These are phyloP conservation scores for Fusarium nelsonii DNA, from an alignment of 2,329 filamentous ascomycete genomes.

Conservation along the genomic window DNA sequence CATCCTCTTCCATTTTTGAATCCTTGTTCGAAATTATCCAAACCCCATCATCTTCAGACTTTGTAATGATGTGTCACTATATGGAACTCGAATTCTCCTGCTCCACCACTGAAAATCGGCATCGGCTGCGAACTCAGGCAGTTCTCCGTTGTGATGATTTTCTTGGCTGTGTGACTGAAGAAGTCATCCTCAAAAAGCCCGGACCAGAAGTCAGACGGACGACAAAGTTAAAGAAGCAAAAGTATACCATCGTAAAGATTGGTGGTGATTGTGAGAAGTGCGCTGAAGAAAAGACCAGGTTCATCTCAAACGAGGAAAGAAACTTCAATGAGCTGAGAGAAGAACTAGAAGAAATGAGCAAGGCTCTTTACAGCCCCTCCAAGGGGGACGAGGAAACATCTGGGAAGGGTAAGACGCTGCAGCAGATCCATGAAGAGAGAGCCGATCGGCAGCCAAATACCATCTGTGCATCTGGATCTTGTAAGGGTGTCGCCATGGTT, in stretches of 20 bases:
- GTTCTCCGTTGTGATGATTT: slow-evolving; percentile 12
- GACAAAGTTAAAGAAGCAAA: neutral
- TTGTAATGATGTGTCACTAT: slow-evolving; percentile 18
- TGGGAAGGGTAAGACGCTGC: neutral
- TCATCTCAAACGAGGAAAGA: slow-evolving; percentile 4
- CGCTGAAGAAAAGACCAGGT: neutral
- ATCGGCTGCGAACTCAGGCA: slow-evolving; percentile 8
- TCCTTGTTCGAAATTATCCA: neutral
- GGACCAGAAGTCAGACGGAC: neutral
- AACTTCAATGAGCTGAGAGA: neutral
- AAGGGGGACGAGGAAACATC: no score
- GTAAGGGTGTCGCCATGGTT: neutral
- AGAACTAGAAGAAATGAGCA: neutral
- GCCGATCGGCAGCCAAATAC: neutral
- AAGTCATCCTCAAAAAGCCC: neutral
- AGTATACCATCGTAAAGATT: neutral
- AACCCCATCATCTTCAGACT: neutral
- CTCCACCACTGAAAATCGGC: neutral
- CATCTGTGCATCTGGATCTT: slow-evolving; percentile 22
- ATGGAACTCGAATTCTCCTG: slow-evolving; percentile 28
- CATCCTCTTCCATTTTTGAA: neutral
- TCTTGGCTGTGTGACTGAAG: slow-evolving; percentile 1
- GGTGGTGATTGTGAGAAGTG: slow-evolving; percentile 12
- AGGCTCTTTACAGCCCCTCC: neutral
- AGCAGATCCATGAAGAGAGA: neutral